phyloP scores from a whole-genome alignment of 2,329 filamentous ascomycete genomes.

The Coniella lustricola region DNA sequence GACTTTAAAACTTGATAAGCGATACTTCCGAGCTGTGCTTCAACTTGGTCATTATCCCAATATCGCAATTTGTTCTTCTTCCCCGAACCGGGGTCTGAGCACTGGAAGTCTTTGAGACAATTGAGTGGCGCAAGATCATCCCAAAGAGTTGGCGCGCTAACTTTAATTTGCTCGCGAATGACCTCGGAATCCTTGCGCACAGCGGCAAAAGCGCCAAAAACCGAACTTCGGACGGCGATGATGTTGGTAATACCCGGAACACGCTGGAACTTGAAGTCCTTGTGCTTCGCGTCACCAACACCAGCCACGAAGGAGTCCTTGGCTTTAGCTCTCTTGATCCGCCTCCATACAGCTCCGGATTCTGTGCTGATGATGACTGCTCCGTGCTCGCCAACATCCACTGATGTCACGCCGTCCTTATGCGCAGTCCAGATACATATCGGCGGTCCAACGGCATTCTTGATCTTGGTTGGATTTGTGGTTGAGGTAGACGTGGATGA shows the following conservation, averaged over 20 bases:
- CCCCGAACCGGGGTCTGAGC: slow-evolving; percentile 30
- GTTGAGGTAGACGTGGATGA: slow-evolving; percentile 75
- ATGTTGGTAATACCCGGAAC: slow-evolving; percentile 84
- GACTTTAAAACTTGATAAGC: slow-evolving; percentile 52
- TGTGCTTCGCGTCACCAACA: slow-evolving; percentile 54
- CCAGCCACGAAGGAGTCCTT: slow-evolving; percentile 54
- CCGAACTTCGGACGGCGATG: slow-evolving; percentile 75
- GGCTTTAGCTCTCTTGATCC: slow-evolving; percentile 73
- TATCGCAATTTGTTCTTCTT: slow-evolving; percentile 34
- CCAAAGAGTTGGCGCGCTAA: slow-evolving; percentile 65
- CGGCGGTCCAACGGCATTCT: slow-evolving; percentile 69
- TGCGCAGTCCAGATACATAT: slow-evolving; percentile 83
- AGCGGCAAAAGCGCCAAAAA: slow-evolving; percentile 83
- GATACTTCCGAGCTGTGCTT: slow-evolving; percentile 44
- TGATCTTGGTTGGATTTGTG: slow-evolving; percentile 87
- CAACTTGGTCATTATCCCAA: slow-evolving; percentile 36
- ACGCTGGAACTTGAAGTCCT: slow-evolving; percentile 93
- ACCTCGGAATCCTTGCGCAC: slow-evolving; percentile 79
- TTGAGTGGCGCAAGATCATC: slow-evolving; percentile 65
- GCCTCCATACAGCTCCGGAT: slow-evolving; percentile 87
- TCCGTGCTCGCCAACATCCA: slow-evolving; percentile 84
- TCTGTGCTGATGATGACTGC: slow-evolving; percentile 91
- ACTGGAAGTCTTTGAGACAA: slow-evolving; percentile 55
- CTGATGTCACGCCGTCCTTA: slow-evolving; percentile 80
- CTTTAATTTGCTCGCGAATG: slow-evolving; percentile 61